A percentile compares a stretch with the other conserved stretches of the same genome.
Conservation (phyloP, 305 asterid genomes). For the Solanum chacoense region DNA sequence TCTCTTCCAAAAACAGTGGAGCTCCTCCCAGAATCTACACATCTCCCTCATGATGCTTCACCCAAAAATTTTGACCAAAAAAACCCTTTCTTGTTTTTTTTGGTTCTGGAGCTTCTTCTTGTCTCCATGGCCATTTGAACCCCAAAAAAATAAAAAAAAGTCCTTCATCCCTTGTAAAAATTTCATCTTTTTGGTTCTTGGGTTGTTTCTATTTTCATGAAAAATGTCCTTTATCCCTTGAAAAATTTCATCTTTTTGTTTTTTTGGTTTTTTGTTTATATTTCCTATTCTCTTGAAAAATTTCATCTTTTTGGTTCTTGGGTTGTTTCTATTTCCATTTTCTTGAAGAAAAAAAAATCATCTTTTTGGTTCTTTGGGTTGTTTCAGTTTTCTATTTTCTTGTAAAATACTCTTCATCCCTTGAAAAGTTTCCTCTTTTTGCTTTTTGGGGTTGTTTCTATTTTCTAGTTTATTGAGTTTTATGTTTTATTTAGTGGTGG, state of each 20-base stretch:
- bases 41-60: slow-evolving; percentile 29
- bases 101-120: neutral
- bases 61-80: slow-evolving; percentile 18
- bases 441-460: neutral
- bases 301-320: neutral
- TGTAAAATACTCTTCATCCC: neutral
- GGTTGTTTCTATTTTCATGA: neutral
- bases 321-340: neutral
- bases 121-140: slow-evolving; percentile 2
- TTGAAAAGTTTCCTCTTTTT: neutral
- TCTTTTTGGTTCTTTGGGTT: neutral
- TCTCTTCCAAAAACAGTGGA: slow-evolving; percentile 56
- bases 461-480: neutral
- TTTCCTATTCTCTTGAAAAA: neutral
- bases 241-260: neutral
- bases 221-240: neutral
- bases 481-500: neutral
- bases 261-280: neutral
- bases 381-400: neutral
- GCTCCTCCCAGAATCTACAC: slow-evolving; percentile 26
- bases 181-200: neutral
- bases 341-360: neutral
- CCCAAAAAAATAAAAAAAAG: neutral
- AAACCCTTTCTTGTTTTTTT: slow-evolving; percentile 10
- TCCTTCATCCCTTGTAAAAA: neutral